These are phyloP conservation scores for Phytomonas sp. DNA, from an alignment of 208 protist species.

Conservation along the genomic window DNA sequence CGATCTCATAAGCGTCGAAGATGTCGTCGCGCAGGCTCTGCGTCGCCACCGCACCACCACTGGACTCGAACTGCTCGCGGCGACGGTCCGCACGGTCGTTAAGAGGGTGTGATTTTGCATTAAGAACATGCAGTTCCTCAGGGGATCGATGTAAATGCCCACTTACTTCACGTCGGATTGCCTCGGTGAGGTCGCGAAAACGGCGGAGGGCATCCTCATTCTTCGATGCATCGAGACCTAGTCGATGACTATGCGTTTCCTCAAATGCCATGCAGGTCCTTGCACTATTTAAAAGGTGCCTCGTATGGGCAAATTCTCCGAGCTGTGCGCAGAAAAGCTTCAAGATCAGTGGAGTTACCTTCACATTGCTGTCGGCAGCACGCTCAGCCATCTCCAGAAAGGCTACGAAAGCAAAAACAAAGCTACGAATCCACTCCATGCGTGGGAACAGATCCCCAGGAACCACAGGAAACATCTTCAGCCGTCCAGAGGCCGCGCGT, in stretches of 20 bases:
- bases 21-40: slow-evolving; percentile 60
- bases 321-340: slow-evolving; percentile 44
- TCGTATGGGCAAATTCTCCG: slow-evolving; percentile 8
- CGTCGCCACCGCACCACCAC: slow-evolving; percentile 63
- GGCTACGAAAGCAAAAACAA: slow-evolving; percentile 69
- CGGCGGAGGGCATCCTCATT: neutral
- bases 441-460: slow-evolving; percentile 62
- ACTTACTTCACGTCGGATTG: slow-evolving; percentile 21
- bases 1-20: slow-evolving; percentile 36
- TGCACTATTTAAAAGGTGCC: slow-evolving; percentile 8
- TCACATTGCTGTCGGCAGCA: slow-evolving; percentile 38
- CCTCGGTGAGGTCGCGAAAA: neutral
- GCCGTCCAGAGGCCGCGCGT: slow-evolving; percentile 36
- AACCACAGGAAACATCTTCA: slow-evolving; percentile 70
- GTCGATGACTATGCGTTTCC: neutral
- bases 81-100: slow-evolving; percentile 48
- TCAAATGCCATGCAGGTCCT: neutral
- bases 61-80: slow-evolving; percentile 70
- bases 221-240: neutral
- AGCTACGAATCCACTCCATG: slow-evolving; percentile 77
- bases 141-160: slow-evolving; percentile 20
- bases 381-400: slow-evolving; percentile 64
- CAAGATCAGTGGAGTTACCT: slow-evolving; percentile 37
- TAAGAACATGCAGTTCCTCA: slow-evolving; percentile 51
- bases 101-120: slow-evolving; percentile 45